A percentile compares a stretch with the other conserved stretches of the same genome.
phyloP scores from a whole-genome alignment of 306 rosid species.

The Castanospermum australe region DNA sequence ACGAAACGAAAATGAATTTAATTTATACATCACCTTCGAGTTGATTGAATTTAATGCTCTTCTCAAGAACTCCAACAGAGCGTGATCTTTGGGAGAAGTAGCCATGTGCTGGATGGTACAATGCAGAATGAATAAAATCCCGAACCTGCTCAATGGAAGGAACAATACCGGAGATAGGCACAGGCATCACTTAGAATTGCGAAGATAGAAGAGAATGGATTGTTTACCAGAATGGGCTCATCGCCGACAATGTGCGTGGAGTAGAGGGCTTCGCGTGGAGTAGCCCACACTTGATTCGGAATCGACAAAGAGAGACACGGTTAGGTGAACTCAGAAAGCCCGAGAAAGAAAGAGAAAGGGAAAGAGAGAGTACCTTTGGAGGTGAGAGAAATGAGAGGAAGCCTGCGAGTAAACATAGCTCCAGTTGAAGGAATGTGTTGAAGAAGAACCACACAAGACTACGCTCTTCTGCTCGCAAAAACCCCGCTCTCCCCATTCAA shows the following conservation, averaged over 20 bases:
- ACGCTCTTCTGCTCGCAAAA: conserved; percentile 30
- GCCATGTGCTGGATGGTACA: conserved; percentile 81
- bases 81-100: conserved; percentile 74
- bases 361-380: conserved; percentile 45
- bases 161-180: conserved; percentile 4
- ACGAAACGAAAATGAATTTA: background rate
- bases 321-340: background rate
- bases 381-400: conserved; percentile 25
- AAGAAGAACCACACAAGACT: background rate
- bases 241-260: conserved; percentile 77
- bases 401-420: conserved; percentile 25
- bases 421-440: background rate
- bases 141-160: conserved; percentile 61
- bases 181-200: background rate
- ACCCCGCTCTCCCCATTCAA: conserved; percentile 19
- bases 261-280: conserved; percentile 48
- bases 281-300: conserved; percentile 36
- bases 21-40: conserved; percentile 64
- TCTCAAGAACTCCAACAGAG: conserved; percentile 81
- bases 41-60: conserved; percentile 63
- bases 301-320: conserved; percentile 30
- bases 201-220: background rate
- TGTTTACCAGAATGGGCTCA: conserved; percentile 74
- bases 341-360: conserved; percentile 13
- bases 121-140: conserved; percentile 87